Evolutionary conservation across 2,329 filamentous ascomycete species (phyloP), one percentile per base, ranked within the genome.

Genomic region (Microascus cirrosus): DNA sequence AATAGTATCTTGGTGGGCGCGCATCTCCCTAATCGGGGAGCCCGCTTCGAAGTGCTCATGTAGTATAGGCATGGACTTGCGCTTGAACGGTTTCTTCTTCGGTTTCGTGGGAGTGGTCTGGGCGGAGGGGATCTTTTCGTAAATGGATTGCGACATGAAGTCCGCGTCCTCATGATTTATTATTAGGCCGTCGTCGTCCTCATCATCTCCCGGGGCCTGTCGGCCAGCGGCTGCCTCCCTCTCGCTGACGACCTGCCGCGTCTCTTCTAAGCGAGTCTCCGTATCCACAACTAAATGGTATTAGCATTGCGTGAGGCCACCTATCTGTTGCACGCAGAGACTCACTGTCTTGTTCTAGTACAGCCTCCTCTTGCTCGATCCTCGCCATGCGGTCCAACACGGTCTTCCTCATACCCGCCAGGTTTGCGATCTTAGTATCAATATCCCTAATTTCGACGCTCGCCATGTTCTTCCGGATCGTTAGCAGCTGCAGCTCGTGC

Each of bases 81-180:
- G 82, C 58, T 86, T 80, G 61, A 81, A 79, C 45, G 79, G 82
- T 69, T 83, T 80, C 63, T 77, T 78, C 64, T 77, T 78, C 18
- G 72, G 63, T 66, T 77, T 79, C 8, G 78, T 69, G 1, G 80
- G 75, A 2, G 79, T 77, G 64, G 72, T 77, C 32, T 73, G 68
- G 11, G 81, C 75, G 11, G 74, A 73, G 1, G 92, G 90, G 10
- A 99, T 75, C 72, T 96, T 96, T 64, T 95, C 89, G 70, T 97
- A 99, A 64, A 99, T 90, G 13, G 92, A 96, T 70, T 96, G 90
- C 2, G 94, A 96, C 94, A 97, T 97, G 75, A 97, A 99, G 35
- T 72, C 71, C 48, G 77, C 73, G 39, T 79, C 75, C 55, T 78
- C 75, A 59, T 75, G 73, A 62, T 78, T 78, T 39, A 75, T 74